Evolutionary conservation across 1,284 basidiomycete species (phyloP).

Genomic region (Pholiota adiposa): DNA sequence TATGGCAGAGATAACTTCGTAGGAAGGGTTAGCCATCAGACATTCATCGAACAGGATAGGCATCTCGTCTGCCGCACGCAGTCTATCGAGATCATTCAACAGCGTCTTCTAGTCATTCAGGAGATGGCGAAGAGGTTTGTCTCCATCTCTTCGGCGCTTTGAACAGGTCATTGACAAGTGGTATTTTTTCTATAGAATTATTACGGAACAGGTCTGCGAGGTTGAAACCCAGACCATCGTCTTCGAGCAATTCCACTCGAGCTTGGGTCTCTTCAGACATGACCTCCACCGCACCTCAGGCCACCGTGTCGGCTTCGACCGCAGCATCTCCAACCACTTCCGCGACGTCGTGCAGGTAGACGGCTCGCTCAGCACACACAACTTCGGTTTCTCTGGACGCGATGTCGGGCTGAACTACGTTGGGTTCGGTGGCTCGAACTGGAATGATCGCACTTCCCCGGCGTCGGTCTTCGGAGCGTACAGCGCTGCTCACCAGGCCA

Average conservation of each 20-base stretch:
- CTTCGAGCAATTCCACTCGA: conserved; percentile 38
- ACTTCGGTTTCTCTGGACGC: conserved; percentile 40
- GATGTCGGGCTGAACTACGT: conserved; percentile 37
- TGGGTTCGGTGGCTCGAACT: conserved; percentile 39
- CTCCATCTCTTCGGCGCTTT: background rate
- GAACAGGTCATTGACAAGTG: no score
- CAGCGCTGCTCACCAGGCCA: conserved; percentile 22
- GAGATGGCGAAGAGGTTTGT: conserved; percentile 45
- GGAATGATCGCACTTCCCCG: conserved; percentile 36
- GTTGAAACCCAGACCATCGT: conserved; percentile 42
- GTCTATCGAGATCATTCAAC: conserved; percentile 41
- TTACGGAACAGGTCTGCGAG: conserved; percentile 42
- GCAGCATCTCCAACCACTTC: conserved; percentile 33
- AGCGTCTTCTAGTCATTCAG: conserved; percentile 43
- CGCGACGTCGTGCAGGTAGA: conserved; percentile 32
- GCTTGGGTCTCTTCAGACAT: conserved; percentile 35
- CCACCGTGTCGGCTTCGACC: conserved; percentile 39
- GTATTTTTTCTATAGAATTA: no score
- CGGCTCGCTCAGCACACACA: conserved; percentile 33
- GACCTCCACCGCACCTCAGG: conserved; percentile 39
- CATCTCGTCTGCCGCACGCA: conserved; percentile 41
- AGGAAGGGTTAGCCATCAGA: conserved; percentile 28
- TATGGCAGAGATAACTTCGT: conserved; percentile 44
- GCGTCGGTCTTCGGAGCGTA: conserved; percentile 35
- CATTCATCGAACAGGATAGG: conserved; percentile 34